These are phyloP conservation scores for Salix purpurea DNA, from an alignment of 345 rosid species.

Conservation along the genomic window DNA sequence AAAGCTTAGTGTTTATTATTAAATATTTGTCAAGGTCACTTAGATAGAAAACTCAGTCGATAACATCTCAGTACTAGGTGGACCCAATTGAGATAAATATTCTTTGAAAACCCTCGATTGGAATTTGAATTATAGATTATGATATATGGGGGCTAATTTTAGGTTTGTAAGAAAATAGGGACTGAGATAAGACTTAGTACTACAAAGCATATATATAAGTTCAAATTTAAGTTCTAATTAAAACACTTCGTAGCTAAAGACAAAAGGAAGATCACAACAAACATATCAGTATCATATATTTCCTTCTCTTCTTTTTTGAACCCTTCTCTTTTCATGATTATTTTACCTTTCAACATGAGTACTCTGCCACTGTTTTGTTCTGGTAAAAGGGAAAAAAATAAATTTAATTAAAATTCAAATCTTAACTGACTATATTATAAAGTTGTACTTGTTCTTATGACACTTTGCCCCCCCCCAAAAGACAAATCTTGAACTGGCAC, in stretches of 20 bases:
- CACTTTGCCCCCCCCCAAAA: not conserved
- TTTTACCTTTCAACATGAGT: not conserved
- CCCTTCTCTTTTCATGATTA: not conserved
- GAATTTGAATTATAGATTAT: too few relatives aligned
- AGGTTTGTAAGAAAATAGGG: not conserved
- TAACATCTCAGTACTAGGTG: too few relatives aligned
- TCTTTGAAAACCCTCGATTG: too few relatives aligned
- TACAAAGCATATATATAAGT: not conserved
- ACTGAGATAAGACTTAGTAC: not conserved
- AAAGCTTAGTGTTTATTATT: too few relatives aligned
- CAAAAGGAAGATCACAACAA: not conserved
- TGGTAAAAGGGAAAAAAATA: too few relatives aligned
- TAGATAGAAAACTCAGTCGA: too few relatives aligned
- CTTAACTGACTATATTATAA: too few relatives aligned
- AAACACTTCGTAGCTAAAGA: not conserved
- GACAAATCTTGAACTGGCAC: not conserved
- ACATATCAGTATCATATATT: not conserved
- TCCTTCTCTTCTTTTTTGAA: not conserved
- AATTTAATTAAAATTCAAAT: too few relatives aligned
- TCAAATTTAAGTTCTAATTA: not conserved
- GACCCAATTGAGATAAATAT: not conserved
- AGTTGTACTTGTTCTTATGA: not conserved
- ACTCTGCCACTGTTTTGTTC: not conserved
- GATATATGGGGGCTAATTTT: too few relatives aligned
- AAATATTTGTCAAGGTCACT: too few relatives aligned